Percentiles rank a stretch among this genome's conserved stretches.
These are phyloP conservation scores for Fusarium marasasianum DNA, from an alignment of 2,329 filamentous ascomycete genomes.

Conservation along the genomic window DNA sequence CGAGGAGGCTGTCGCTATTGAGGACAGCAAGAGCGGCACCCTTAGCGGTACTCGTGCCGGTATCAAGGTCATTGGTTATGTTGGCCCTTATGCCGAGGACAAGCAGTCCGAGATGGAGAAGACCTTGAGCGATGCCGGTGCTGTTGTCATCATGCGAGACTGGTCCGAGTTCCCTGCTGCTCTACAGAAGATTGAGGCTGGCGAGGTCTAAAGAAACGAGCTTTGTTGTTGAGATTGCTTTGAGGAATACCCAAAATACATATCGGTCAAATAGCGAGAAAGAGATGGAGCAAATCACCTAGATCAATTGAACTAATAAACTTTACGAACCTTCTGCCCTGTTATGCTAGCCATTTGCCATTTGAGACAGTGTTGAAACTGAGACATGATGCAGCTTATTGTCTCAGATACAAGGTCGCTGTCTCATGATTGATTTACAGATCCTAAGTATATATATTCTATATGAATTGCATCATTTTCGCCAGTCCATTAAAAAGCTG, in stretches of 20 bases:
- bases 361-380: background rate
- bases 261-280: constrained; percentile 20
- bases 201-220: constrained; percentile 41
- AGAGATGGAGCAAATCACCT: background rate
- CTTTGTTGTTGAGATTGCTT: constrained; percentile 26
- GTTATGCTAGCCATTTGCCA: background rate
- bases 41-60: constrained; percentile 77
- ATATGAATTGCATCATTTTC: constrained; percentile 34
- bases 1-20: constrained; percentile 79
- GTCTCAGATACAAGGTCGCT: background rate
- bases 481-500: constrained; percentile 79
- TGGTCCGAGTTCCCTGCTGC: constrained; percentile 65
- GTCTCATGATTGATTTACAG: background rate
- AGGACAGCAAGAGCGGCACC: constrained; percentile 89
- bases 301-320: constrained; percentile 30
- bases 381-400: background rate
- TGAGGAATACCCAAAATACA: constrained; percentile 34
- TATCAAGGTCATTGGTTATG: constrained; percentile 85
- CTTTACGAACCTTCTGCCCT: background rate
- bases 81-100: constrained; percentile 75
- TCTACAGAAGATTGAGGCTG: constrained; percentile 58
- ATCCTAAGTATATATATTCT: background rate
- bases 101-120: constrained; percentile 73
- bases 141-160: constrained; percentile 68
- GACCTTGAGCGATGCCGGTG: constrained; percentile 68